Evolutionary conservation across 257 asterid species (phyloP).

Genomic region (Perilla frutescens): DNA sequence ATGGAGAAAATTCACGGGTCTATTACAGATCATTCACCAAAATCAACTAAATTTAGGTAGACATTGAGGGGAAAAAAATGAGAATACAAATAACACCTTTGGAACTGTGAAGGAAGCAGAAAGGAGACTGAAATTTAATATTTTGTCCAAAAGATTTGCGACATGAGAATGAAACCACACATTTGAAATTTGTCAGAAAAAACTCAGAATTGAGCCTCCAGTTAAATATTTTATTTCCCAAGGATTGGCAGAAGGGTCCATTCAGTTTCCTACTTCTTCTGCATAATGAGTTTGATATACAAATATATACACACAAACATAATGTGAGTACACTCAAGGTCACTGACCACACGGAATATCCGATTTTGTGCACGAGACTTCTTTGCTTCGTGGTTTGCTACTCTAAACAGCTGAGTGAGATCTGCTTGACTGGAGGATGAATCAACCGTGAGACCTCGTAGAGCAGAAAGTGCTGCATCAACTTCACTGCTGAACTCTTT

Average conservation of each 20-base stretch:
- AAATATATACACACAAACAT: not conserved
- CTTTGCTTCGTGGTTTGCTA: conserved; percentile 91
- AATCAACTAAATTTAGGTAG: too few species aligned
- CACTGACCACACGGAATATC: conserved; percentile 86
- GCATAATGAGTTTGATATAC: conserved; percentile 1
- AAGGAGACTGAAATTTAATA: too few species aligned
- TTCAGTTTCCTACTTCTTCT: not conserved
- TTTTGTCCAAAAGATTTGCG: not conserved
- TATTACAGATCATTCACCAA: too few species aligned
- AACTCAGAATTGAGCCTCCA: not conserved
- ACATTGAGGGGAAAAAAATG: too few species aligned
- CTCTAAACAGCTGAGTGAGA: conserved; percentile 81
- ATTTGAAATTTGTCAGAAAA: conserved; percentile 10
- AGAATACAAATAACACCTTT: too few species aligned
- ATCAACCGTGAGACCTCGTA: conserved; percentile 67
- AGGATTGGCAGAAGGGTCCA: conserved; percentile 1
- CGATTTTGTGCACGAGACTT: conserved; percentile 87
- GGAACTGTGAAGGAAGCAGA: too few species aligned
- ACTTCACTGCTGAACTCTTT: conserved; percentile 87
- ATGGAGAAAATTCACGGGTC: not conserved
- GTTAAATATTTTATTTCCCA: not conserved
- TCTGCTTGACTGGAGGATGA: conserved; percentile 69
- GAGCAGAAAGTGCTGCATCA: conserved; percentile 68
- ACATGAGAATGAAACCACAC: not conserved
- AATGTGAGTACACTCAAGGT: conserved; percentile 6